Evolutionary conservation across 2,329 filamentous ascomycete species (phyloP).

Genomic region (Clathrospora elynae): DNA sequence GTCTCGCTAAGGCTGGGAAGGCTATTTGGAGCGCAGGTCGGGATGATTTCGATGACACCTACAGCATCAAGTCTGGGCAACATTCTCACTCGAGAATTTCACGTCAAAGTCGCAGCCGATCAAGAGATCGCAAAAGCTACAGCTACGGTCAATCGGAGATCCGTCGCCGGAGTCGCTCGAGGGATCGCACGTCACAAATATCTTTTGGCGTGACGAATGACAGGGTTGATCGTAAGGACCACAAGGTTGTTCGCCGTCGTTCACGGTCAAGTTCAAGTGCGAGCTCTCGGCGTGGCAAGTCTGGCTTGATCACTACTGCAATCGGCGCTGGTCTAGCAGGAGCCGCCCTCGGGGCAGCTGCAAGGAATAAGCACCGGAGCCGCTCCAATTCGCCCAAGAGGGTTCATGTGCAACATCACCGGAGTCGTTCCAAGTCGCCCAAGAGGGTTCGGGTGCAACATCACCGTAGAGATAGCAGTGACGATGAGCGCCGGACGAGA

Average conservation of each 20-base stretch:
- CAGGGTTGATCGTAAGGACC: conserved; percentile 45
- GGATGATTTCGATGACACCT: conserved; percentile 64
- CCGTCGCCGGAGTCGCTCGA: conserved; percentile 47
- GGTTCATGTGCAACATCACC: conserved; percentile 30
- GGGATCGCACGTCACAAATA: conserved; percentile 42
- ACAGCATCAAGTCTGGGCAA: conserved; percentile 62
- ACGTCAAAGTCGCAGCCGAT: conserved; percentile 46
- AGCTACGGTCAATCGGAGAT: conserved; percentile 52
- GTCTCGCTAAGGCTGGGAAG: conserved; percentile 58
- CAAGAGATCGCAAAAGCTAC: conserved; percentile 50
- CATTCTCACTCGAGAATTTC: conserved; percentile 38
- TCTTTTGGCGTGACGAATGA: conserved; percentile 44
- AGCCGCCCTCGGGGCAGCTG: conserved; percentile 45
- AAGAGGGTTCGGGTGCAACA: conserved; percentile 35
- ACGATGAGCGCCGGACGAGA: conserved; percentile 35
- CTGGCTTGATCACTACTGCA: conserved; percentile 45
- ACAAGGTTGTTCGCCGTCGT: conserved; percentile 41
- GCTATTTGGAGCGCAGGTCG: conserved; percentile 56
- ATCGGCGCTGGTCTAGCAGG: conserved; percentile 48
- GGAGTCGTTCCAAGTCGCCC: conserved; percentile 46
- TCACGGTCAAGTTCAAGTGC: conserved; percentile 50
- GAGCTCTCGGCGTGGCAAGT: conserved; percentile 41
- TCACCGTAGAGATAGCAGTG: conserved; percentile 38
- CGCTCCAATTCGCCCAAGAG: conserved; percentile 44
- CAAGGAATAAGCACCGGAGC: conserved; percentile 39